These are phyloP conservation scores for Acanthamoeba castellanii DNA, from an alignment of 208 protist species.

Conservation along the genomic window DNA sequence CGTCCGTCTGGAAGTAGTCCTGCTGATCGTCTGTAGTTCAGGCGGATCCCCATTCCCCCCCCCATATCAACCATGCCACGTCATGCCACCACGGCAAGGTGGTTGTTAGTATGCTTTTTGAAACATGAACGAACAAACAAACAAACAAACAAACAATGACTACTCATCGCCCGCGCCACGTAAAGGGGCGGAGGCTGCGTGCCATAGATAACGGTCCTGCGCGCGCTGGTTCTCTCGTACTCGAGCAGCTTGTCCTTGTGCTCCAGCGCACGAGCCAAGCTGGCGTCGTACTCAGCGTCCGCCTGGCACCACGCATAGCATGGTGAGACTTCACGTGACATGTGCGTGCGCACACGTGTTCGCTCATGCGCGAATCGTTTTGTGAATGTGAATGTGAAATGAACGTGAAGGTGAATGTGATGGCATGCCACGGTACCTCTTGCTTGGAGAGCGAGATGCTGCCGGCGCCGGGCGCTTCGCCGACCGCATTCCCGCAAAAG, in stretches of 20 bases:
- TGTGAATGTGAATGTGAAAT: background rate
- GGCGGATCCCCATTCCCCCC: too few species aligned
- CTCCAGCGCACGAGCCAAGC: conserved; percentile 39
- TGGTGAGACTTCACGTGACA: too few species aligned
- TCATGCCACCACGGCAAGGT: too few species aligned
- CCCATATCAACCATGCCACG: too few species aligned
- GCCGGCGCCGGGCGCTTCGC: conserved; percentile 35
- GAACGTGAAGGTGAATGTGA: background rate
- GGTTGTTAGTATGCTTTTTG: background rate
- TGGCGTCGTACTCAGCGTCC: conserved; percentile 21
- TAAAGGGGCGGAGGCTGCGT: background rate
- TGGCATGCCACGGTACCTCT: background rate
- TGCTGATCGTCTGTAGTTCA: conserved; percentile 41
- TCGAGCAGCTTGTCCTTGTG: conserved; percentile 66
- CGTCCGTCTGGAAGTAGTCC: conserved; percentile 68
- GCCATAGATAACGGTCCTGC: conserved; percentile 65
- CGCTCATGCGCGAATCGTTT: too few species aligned
- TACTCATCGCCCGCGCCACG: too few species aligned
- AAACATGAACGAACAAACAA: background rate
- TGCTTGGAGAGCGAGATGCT: conserved; percentile 48
- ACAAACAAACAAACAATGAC: too few species aligned
- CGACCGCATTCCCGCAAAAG: conserved; percentile 47
- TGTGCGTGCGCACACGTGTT: too few species aligned
- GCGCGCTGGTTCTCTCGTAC: conserved; percentile 61
- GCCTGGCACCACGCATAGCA: background rate